These are phyloP conservation scores for Tuber microsphaerosporum DNA, from an alignment of 495 filamentous ascomycete species.

Conservation along the genomic window DNA sequence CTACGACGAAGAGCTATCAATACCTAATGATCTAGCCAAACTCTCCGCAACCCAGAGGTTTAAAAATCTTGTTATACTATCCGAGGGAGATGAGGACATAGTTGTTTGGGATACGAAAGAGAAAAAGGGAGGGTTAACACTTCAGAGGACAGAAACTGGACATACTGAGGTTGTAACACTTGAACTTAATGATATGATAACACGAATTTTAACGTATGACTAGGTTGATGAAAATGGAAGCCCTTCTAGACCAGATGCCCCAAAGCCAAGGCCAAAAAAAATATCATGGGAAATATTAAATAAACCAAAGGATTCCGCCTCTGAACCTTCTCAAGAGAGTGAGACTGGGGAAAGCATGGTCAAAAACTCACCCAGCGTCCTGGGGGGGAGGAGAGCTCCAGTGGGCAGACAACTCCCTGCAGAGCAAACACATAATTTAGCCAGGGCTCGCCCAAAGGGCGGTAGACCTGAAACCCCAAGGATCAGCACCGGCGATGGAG, in stretches of 20 bases:
- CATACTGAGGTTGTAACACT: background rate
- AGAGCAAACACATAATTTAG: background rate
- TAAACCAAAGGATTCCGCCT: background rate
- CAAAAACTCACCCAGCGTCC: background rate
- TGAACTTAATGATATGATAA: background rate
- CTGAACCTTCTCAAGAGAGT: background rate
- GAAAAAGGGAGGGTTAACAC: background rate
- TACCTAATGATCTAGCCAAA: background rate
- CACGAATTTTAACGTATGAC: background rate
- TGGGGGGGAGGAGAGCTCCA: background rate
- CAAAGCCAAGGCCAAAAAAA: background rate
- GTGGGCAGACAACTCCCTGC: background rate
- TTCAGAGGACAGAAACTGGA: background rate
- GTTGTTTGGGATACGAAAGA: conserved; percentile 1
- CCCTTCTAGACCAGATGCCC: conserved; percentile 2
- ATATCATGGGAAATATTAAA: background rate
- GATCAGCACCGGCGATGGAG: background rate
- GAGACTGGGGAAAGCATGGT: background rate
- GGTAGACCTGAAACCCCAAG: background rate
- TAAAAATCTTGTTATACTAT: background rate
- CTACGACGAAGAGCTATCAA: background rate
- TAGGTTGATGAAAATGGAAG: conserved; percentile 21
- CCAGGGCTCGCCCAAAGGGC: background rate
- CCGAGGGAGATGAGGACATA: background rate
- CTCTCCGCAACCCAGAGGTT: background rate